Conservation (phyloP, 140 eudicot genomes). For the Stevia rebaudiana region DNA sequence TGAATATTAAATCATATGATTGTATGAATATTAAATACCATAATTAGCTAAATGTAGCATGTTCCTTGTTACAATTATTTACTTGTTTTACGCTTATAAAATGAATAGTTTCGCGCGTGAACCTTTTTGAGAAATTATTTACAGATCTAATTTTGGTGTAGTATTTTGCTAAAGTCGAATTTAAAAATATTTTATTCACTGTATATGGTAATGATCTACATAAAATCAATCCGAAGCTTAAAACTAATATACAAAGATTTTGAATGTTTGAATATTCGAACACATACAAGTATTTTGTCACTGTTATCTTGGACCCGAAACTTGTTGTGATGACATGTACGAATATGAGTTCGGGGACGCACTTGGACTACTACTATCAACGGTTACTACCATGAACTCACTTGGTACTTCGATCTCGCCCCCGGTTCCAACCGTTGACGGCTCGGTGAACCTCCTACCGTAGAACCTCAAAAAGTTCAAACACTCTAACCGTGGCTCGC, state of each 20-base stretch:
- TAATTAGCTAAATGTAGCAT: no score
- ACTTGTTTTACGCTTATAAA: no score
- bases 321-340: conserved; percentile 45
- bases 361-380: conserved; percentile 23
- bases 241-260: conserved; percentile 1
- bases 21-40: no score
- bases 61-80: no score
- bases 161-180: background rate
- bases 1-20: no score
- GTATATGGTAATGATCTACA: background rate
- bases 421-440: conserved; percentile 28
- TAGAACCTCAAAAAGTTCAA: conserved; percentile 40
- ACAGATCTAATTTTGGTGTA: background rate
- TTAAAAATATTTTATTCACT: background rate
- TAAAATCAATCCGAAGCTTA: conserved; percentile 2
- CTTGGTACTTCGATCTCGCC: conserved; percentile 22
- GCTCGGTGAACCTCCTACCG: conserved; percentile 38
- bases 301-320: conserved; percentile 52
- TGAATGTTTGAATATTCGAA: background rate
- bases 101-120: no score
- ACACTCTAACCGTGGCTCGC: conserved; percentile 30
- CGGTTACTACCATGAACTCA: conserved; percentile 14
- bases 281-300: background rate
- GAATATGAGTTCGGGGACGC: conserved; percentile 37
- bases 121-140: background rate